Base-by-base conservation (phyloP, 208 protist genomes). In the Strigomonas galati region DNA sequence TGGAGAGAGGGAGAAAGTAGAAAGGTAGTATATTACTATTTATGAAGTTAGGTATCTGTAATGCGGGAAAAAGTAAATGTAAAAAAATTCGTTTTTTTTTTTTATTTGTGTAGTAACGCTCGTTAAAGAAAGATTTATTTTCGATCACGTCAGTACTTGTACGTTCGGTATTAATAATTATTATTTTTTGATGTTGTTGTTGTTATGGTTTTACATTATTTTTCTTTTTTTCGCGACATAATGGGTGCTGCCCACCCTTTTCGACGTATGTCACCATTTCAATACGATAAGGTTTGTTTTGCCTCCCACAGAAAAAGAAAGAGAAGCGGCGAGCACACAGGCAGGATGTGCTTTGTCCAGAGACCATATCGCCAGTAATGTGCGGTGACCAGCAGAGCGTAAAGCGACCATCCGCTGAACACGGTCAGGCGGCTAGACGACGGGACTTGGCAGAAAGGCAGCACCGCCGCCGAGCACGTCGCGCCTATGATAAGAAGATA, bases 341-440 rank as follows among this genome's bases (percentile, higher is more conserved):
- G 89, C 28, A 94, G 64, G 57, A 94, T 70, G 53, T 94, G 89
- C 17, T 68, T 56, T 27, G 76, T 62, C 84, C 82, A 92, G n/a
- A 91, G 77, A 21, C 74, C 68, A 40, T 85, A 92, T 23, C 73
- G 85, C 77, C 80, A 76, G 53, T 86, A 84, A 69, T 90, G 83
- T n/a, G 71, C 71, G 21, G 67, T 82, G n/a, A 94, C 85, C 9
- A 94, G 65, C 79, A 85, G 84, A 26, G 83, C 79, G 54, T 94
- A 94, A 31, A 90, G 81, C 53, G 82, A 77, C 86, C 89, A 94
- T 2, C 77, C 78, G 15, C 64, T 75, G 69, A 89, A 94, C 21
- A 88, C 75, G 27, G 82, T 57, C 30, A 89, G 78, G 14, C 90
- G 67, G 54, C 81, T 90, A 44, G 62, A 19, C 6, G 78, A 82